Conservation (phyloP, 768 basidiomycete species). For the Trametes cinnabarina region DNA sequence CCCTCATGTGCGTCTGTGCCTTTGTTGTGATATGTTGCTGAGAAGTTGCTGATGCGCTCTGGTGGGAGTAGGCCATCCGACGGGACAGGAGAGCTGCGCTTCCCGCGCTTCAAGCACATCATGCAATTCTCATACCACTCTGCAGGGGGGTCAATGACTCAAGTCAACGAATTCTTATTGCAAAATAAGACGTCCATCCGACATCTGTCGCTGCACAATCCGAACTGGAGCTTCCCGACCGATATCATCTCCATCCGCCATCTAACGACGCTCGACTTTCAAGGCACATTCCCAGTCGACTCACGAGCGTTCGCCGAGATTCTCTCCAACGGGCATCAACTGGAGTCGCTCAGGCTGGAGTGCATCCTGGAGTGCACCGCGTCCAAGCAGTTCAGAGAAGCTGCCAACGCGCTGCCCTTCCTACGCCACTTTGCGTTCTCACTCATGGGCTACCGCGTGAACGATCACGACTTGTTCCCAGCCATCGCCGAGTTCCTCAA, state of each 20-base stretch:
- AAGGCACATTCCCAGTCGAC: conserved; percentile 51
- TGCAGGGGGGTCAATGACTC: conserved; percentile 38
- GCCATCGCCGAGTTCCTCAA: conserved; percentile 66
- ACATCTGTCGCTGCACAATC: conserved; percentile 53
- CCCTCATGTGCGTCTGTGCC: conserved; percentile 37
- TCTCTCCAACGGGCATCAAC: conserved; percentile 57
- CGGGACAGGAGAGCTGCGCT: conserved; percentile 28
- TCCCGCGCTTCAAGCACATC: conserved; percentile 41
- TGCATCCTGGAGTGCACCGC: conserved; percentile 50
- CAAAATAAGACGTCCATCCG: conserved; percentile 55
- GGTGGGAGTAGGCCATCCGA: conserved; percentile 25
- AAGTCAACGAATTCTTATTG: conserved; percentile 46
- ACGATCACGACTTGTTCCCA: conserved; percentile 66
- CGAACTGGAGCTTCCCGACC: conserved; percentile 55
- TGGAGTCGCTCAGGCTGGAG: conserved; percentile 58
- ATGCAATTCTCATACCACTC: conserved; percentile 57
- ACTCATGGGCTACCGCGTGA: conserved; percentile 25
- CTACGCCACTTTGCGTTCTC: conserved; percentile 61
- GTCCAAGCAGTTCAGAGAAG: conserved; percentile 49
- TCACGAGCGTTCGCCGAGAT: conserved; percentile 57
- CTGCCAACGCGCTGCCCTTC: conserved; percentile 49
- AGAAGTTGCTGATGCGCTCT: neutral
- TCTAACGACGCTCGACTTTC: conserved; percentile 61
- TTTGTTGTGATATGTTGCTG: neutral
- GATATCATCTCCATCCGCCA: conserved; percentile 56